A percentile compares a stretch with the other conserved stretches of the same genome.
Evolutionary conservation across 768 basidiomycete genomes (phyloP).

Genomic region (Hortiboletus flavorubellus): DNA sequence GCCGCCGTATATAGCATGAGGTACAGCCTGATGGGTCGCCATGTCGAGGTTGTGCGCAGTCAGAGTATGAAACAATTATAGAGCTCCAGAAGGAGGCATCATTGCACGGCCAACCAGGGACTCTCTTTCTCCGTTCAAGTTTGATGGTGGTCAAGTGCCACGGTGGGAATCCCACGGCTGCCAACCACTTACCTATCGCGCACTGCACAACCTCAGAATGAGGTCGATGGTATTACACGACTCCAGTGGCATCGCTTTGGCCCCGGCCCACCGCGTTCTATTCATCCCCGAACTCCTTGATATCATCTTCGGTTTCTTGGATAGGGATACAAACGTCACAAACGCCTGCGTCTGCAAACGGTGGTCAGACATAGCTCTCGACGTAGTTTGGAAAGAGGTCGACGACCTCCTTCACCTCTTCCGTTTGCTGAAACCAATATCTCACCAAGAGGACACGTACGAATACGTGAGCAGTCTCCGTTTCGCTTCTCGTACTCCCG

Average conservation of each 20-base stretch:
- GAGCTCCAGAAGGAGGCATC: too few relatives aligned
- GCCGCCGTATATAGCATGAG: too few relatives aligned
- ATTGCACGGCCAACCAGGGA: too few relatives aligned
- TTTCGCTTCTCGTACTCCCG: neutral
- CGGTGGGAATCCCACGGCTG: too few relatives aligned
- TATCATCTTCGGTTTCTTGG: conserved; percentile 50
- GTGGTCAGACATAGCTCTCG: conserved; percentile 58
- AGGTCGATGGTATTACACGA: neutral
- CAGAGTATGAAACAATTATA: too few relatives aligned
- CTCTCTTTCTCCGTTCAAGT: too few relatives aligned
- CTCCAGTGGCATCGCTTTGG: neutral
- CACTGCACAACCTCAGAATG: neutral
- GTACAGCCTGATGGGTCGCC: too few relatives aligned
- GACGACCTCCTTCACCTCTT: conserved; percentile 45
- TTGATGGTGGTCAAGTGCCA: too few relatives aligned
- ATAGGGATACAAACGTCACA: conserved; percentile 35
- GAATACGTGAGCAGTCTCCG: conserved; percentile 22
- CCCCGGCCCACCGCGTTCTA: conserved; percentile 34
- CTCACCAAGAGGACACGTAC: conserved; percentile 6
- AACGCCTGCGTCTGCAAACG: conserved; percentile 55
- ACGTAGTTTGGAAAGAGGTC: conserved; percentile 57
- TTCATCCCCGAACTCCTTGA: conserved; percentile 58
- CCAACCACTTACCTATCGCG: too few relatives aligned
- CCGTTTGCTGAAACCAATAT: conserved; percentile 46
- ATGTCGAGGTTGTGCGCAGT: too few relatives aligned